Base-by-base conservation (phyloP, 75 land plant genomes). In the Gnetum montanum region DNA sequence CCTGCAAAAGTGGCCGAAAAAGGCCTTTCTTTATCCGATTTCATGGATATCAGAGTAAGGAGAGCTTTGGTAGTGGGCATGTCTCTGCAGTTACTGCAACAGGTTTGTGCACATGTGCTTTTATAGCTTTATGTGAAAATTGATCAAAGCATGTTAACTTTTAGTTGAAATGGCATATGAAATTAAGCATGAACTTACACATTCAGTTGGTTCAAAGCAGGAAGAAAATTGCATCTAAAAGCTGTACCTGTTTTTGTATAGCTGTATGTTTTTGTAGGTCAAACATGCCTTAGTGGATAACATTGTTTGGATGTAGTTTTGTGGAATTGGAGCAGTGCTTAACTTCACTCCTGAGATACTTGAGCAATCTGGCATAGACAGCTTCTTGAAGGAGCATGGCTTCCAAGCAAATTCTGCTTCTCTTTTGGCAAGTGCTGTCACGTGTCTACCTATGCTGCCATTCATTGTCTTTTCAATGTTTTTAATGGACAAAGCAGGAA, bases 311-410 rank as follows among this genome's bases (percentile, higher is more conserved):
- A 34, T 46, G 19, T 60, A 75, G 78, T 66, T 75, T 41, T 43
- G 78, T 45, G 78, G 78, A 26, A 75, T 75, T 38, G 69, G 67
- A 34, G 76, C 76, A 26, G 65, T 75, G 8, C 63, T 75, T 7
- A 63, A 65, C 64, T 75, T 65, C 44, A 60, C 66, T 7, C 78
- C 78, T 15, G 58, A 66, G 29, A 72, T 75, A 8, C 70, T 75
- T 11, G 43, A 59, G 45, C 71, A 75, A 41, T 66, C 78, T 46
- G 70, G 77, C 15, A 64, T 61, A 19, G 75, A 63, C 11, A 64
- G 25, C 20, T 8, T 75, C 20, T 30, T 72, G 6, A 45, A 50
- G 8, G 30, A 66, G 2, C 8, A 53, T 10, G 69, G 77, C 16
- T 66, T 75, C 26, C 37, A 54, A n/a, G 49, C 51, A 0, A 37